These are phyloP conservation scores for Toxicodendron radicans DNA, from an alignment of 345 rosid species.

Conservation along the genomic window DNA sequence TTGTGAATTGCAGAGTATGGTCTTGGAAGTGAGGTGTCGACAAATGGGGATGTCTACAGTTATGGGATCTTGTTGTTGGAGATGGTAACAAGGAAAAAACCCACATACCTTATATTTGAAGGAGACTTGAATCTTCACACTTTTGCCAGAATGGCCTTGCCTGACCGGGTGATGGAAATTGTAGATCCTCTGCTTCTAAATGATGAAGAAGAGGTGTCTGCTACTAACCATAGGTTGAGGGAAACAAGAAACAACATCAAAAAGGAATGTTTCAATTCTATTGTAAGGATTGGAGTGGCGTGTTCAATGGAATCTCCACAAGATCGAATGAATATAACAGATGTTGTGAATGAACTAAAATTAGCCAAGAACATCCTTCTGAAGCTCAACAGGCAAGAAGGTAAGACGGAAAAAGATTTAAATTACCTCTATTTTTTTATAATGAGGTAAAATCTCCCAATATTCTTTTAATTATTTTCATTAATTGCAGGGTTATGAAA, in stretches of 20 bases:
- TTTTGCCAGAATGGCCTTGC: constrained; percentile 17
- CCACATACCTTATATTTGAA: constrained; percentile 21
- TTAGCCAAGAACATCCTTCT: not conserved
- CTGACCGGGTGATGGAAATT: constrained; percentile 13
- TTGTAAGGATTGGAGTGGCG: constrained; percentile 14
- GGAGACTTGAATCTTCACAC: constrained; percentile 24
- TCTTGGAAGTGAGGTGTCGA: constrained; percentile 17
- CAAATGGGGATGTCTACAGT: constrained; percentile 30
- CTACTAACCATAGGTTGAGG: not conserved
- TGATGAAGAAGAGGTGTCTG: not conserved
- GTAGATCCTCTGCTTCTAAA: not conserved
- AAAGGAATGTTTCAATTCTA: not conserved
- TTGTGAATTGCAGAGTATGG: constrained; percentile 20
- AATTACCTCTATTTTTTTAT: no score
- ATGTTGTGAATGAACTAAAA: not conserved
- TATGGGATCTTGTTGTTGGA: constrained; percentile 32
- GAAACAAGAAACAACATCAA: not conserved
- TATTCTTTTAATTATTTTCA: no score
- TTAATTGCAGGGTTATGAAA: no score
- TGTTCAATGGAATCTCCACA: constrained; percentile 6
- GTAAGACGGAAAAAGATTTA: not conserved
- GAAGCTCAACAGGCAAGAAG: not conserved
- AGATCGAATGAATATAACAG: constrained; percentile 15
- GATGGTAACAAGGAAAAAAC: constrained; percentile 27
- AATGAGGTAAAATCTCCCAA: not conserved